A percentile compares a stretch with the other conserved stretches of the same genome.
phyloP scores from a whole-genome alignment of 1,284 basidiomycete species.

The Laetiporus sulphureus region DNA sequence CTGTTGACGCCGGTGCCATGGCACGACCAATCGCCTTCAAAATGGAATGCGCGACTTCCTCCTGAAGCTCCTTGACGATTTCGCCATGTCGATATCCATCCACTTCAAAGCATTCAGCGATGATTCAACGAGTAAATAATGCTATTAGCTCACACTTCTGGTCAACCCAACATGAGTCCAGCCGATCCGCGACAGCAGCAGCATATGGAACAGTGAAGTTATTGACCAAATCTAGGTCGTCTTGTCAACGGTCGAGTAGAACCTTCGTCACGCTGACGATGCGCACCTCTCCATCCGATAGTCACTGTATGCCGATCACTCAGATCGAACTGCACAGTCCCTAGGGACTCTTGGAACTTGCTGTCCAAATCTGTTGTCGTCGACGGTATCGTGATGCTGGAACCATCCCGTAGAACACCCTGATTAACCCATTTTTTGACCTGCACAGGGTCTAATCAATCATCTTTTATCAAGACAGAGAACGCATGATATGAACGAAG shows the following conservation, averaged over 20 bases:
- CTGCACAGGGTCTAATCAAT: conserved; percentile 35
- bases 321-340: conserved; percentile 40
- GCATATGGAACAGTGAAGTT: conserved; percentile 38
- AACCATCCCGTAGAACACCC: conserved; percentile 34
- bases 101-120: too few species aligned
- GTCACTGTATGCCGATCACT: conserved; percentile 47
- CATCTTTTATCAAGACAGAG: not conserved
- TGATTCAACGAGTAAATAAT: too few species aligned
- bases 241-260: not conserved
- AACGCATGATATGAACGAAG: conserved; percentile 9
- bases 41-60: too few species aligned
- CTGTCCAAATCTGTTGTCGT: conserved; percentile 47
- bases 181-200: conserved; percentile 48
- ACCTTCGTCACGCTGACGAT: not conserved
- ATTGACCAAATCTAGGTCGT: conserved; percentile 42
- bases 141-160: conserved; percentile 54
- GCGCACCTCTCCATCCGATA: conserved; percentile 41
- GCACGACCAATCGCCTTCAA: too few species aligned
- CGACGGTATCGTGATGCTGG: conserved; percentile 42
- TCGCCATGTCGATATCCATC: too few species aligned
- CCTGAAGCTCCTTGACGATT: too few species aligned
- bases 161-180: conserved; percentile 42
- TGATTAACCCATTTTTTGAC: conserved; percentile 38
- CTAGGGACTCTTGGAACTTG: conserved; percentile 40
- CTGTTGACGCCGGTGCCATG: too few species aligned